A percentile compares a stretch with the other conserved stretches of the same genome.
Evolutionary conservation across 352 stramenopile genomes (phyloP).

Genomic region (Saprolegnia parasitica): DNA sequence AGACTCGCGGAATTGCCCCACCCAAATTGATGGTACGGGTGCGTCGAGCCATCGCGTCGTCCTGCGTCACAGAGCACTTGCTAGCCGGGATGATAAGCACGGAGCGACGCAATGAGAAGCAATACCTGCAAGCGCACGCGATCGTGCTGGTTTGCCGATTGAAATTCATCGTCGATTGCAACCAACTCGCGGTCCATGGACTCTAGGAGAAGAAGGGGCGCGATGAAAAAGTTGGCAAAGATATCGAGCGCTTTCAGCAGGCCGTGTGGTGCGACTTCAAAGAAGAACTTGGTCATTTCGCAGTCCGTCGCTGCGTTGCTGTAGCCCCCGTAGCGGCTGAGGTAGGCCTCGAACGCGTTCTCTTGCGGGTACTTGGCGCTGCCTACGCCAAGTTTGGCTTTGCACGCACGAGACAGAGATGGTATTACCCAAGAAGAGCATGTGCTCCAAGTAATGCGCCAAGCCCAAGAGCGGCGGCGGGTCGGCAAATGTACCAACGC

Average conservation of each 20-base stretch:
- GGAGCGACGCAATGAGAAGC: too few relatives aligned
- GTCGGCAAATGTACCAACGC: conserved; percentile 40
- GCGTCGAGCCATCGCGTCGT: conserved; percentile 12
- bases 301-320: conserved; percentile 84
- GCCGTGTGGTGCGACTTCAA: conserved; percentile 49
- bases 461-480: conserved; percentile 31
- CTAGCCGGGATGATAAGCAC: conserved; percentile 4
- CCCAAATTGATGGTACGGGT: conserved; percentile 51
- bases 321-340: conserved; percentile 62
- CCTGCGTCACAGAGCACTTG: conserved; percentile 40
- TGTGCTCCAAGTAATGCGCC: conserved; percentile 67
- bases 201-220: conserved; percentile 50
- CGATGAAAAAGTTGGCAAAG: conserved; percentile 89
- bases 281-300: conserved; percentile 80
- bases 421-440: conserved; percentile 57
- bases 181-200: conserved; percentile 54
- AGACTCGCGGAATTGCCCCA: conserved; percentile 58
- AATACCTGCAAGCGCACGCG: conserved; percentile 37
- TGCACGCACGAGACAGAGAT: not conserved
- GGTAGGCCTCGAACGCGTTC: conserved; percentile 81
- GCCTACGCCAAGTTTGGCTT: conserved; percentile 24
- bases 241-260: conserved; percentile 53
- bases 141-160: conserved; percentile 39
- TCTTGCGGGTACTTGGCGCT: conserved; percentile 81
- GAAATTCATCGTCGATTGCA: conserved; percentile 65